Evolutionary conservation across 2,329 filamentous ascomycete species (phyloP).

Genomic region (Sporothrix protearum): DNA sequence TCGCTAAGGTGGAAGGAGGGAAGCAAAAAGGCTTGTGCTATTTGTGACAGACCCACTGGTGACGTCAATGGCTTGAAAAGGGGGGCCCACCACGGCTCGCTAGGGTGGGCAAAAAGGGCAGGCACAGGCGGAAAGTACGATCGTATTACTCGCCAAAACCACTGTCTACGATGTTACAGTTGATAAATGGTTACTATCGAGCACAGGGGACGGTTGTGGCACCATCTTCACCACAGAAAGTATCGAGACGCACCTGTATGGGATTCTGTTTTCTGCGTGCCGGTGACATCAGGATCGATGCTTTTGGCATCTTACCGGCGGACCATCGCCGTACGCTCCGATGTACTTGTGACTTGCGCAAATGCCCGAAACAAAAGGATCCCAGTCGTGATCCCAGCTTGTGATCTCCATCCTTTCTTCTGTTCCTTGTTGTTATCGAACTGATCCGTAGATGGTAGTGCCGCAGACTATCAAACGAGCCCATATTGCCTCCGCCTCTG

Average conservation of each 20-base stretch:
- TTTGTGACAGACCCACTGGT: slow-evolving; percentile 16
- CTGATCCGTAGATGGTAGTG: background rate
- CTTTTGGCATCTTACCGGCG: background rate
- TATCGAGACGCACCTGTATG: background rate
- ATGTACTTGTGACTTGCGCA: slow-evolving; percentile 8
- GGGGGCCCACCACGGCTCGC: slow-evolving; percentile 3
- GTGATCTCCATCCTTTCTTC: background rate
- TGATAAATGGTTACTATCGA: background rate
- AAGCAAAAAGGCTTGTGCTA: slow-evolving; percentile 1
- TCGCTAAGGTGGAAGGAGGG: background rate
- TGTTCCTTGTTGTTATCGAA: slow-evolving; percentile 5
- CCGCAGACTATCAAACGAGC: slow-evolving; percentile 4
- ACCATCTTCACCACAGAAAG: background rate
- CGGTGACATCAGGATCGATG: background rate
- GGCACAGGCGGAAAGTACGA: background rate
- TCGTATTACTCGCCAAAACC: too few species aligned
- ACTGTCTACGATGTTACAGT: too few species aligned
- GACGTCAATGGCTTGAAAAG: slow-evolving; percentile 20
- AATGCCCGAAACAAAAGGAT: background rate
- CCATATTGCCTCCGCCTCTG: background rate
- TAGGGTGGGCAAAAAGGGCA: slow-evolving; percentile 9
- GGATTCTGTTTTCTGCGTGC: background rate
- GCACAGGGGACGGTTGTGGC: background rate
- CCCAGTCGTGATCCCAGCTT: slow-evolving; percentile 2
- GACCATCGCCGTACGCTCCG: background rate